phyloP scores from a whole-genome alignment of 208 protist genomes.

The Acanthamoeba castellanii region DNA sequence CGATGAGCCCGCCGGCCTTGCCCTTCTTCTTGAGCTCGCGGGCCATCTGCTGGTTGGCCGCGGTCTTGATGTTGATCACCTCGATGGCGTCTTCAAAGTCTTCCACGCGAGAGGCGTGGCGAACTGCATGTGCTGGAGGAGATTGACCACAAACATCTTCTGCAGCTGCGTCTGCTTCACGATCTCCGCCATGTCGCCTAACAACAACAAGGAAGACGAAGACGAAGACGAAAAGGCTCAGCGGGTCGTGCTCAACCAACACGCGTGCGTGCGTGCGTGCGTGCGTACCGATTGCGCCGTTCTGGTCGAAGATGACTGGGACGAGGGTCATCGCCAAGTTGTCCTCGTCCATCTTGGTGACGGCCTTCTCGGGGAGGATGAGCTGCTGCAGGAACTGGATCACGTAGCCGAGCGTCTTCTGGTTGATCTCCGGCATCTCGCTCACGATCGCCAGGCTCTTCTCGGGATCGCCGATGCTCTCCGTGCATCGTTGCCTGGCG shows the following conservation, averaged over 20 bases:
- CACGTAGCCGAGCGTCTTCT: conserved; percentile 19
- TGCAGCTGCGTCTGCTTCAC: conserved; percentile 66
- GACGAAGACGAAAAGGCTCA: background rate
- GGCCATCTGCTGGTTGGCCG: conserved; percentile 50
- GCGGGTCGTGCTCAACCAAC: background rate
- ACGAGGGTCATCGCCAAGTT: conserved; percentile 60
- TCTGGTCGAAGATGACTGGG: conserved; percentile 55
- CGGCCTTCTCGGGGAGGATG: conserved; percentile 53
- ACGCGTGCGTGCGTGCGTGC: background rate
- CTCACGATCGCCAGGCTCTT: conserved; percentile 49
- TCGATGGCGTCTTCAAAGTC: conserved; percentile 63
- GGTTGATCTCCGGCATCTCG: conserved; percentile 48
- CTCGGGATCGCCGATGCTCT: conserved; percentile 60
- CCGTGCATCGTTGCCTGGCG: conserved; percentile 46
- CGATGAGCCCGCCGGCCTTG: conserved; percentile 42
- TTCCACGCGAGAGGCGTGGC: background rate
- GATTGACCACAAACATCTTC: conserved; percentile 47
- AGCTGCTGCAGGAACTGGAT: conserved; percentile 60
- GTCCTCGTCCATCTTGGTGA: conserved; percentile 70
- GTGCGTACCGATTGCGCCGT: background rate
- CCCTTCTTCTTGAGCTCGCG: conserved; percentile 63
- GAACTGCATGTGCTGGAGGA: conserved; percentile 48
- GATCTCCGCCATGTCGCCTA: conserved; percentile 49
- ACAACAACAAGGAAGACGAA: background rate
- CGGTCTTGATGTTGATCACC: conserved; percentile 70